These are phyloP conservation scores for Martiniozyma asiatica DNA, from an alignment of 1,139 yeast species.

Conservation along the genomic window DNA sequence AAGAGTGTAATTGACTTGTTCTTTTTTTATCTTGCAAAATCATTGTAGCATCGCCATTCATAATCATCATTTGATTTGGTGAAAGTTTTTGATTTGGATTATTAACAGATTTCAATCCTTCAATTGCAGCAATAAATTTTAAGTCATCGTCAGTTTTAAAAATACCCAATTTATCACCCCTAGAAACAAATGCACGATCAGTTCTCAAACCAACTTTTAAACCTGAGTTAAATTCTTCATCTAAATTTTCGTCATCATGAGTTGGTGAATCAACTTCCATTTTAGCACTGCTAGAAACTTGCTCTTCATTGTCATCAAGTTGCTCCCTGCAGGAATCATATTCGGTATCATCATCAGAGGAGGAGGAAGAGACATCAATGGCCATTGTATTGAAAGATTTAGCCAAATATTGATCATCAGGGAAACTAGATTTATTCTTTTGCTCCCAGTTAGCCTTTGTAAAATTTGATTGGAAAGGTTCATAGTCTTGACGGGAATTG, in stretches of 20 bases:
- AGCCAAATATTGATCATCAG: conserved; percentile 37
- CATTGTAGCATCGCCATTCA: conserved; percentile 58
- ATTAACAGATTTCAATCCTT: conserved; percentile 38
- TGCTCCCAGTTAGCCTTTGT: conserved; percentile 52
- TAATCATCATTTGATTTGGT: conserved; percentile 64
- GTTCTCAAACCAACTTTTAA: conserved; percentile 60
- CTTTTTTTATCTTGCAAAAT: conserved; percentile 45
- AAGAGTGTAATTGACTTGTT: conserved; percentile 39
- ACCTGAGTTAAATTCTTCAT: conserved; percentile 32
- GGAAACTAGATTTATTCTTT: conserved; percentile 41
- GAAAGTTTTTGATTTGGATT: conserved; percentile 37
- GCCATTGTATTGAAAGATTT: conserved; percentile 32
- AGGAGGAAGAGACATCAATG: conserved; percentile 19
- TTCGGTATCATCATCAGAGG: conserved; percentile 4
- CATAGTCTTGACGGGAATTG: conserved; percentile 27
- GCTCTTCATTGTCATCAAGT: conserved; percentile 20
- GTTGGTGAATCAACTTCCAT: conserved; percentile 18
- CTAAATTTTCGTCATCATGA: conserved; percentile 19
- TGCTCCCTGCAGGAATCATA: conserved; percentile 14
- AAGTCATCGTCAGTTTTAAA: conserved; percentile 49
- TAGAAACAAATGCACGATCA: conserved; percentile 64
- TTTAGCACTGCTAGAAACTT: too few relatives aligned
- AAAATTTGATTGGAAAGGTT: conserved; percentile 39
- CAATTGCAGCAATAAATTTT: conserved; percentile 57
- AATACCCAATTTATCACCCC: conserved; percentile 74